Percentiles rank a stretch among this genome's conserved stretches.
Conservation (phyloP, 23 red algal species). For the Pyropia yezoensis region DNA sequence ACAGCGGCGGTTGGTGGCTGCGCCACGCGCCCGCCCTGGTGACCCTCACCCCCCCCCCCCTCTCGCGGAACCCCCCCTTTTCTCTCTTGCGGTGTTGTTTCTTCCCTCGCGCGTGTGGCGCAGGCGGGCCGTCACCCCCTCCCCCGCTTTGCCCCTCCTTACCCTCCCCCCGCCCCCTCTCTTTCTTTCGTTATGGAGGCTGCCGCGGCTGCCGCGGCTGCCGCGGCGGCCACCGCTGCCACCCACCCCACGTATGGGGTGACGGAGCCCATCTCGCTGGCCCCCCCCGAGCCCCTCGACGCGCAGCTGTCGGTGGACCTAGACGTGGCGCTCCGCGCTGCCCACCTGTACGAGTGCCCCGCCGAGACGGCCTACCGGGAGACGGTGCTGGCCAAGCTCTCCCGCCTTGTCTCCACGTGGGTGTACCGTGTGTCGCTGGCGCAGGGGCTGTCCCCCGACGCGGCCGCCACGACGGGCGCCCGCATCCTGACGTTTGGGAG, state of each 20-base stretch:
- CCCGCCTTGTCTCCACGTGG: constrained; percentile 63
- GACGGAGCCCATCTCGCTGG: constrained; percentile 89
- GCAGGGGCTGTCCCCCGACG: constrained; percentile 78
- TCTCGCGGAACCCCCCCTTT: too few relatives aligned
- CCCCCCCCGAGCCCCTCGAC: constrained; percentile 59
- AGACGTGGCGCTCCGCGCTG: constrained; percentile 81
- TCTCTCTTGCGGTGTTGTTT: too few relatives aligned
- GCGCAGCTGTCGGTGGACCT: constrained; percentile 72
- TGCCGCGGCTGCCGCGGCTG: too few relatives aligned
- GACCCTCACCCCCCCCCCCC: too few relatives aligned
- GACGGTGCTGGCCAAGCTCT: constrained; percentile 60
- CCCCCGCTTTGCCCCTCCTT: too few relatives aligned
- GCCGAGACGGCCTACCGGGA: constrained; percentile 56
- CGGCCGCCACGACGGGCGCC: constrained; percentile 65
- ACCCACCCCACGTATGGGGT: constrained; percentile 12
- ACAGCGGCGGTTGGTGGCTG: too few relatives aligned
- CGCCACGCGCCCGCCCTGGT: too few relatives aligned
- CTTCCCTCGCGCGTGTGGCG: too few relatives aligned
- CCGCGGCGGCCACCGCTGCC: too few relatives aligned
- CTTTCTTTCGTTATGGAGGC: too few relatives aligned
- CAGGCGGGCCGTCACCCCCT: too few relatives aligned
- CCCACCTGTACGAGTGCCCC: constrained; percentile 74
- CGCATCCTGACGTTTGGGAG: constrained; percentile 94
- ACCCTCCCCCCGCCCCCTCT: too few relatives aligned
- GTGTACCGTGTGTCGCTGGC: constrained; percentile 63